These are phyloP conservation scores for Arabidopsis arenosa DNA, from an alignment of 345 rosid species.

Conservation along the genomic window DNA sequence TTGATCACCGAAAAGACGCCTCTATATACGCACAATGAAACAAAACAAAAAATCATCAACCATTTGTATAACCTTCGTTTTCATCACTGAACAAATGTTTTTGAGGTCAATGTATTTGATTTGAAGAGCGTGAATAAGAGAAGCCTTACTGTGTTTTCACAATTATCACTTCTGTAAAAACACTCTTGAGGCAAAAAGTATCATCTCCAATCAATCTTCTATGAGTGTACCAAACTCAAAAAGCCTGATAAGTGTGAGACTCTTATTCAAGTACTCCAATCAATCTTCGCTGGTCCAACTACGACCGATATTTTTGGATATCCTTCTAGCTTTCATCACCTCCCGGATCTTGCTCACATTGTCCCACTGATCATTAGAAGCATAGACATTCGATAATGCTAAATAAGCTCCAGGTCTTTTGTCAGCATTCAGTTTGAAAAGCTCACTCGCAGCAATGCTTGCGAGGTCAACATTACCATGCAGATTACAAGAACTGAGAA, in stretches of 20 bases:
- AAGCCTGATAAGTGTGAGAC: neutral
- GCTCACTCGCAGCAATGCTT: slow-evolving; percentile 68
- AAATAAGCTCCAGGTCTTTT: slow-evolving; percentile 89
- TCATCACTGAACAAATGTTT: slow-evolving; percentile 37
- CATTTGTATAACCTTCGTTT: slow-evolving; percentile 31
- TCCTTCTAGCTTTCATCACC: slow-evolving; percentile 69
- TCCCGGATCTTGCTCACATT: slow-evolving; percentile 69
- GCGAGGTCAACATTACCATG: slow-evolving; percentile 74
- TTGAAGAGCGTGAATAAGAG: slow-evolving; percentile 16
- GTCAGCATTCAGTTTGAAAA: slow-evolving; percentile 68
- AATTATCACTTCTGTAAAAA: neutral
- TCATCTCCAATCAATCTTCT: slow-evolving; percentile 12
- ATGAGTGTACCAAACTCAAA: slow-evolving; percentile 3
- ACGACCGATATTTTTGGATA: slow-evolving; percentile 65
- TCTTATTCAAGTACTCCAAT: neutral
- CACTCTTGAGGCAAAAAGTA: neutral
- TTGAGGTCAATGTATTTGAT: slow-evolving; percentile 15
- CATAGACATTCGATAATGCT: slow-evolving; percentile 76
- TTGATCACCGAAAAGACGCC: neutral
- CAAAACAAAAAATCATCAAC: slow-evolving; percentile 13
- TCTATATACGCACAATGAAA: slow-evolving; percentile 1
- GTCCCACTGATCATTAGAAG: slow-evolving; percentile 90
- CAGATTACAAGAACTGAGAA: slow-evolving; percentile 77
- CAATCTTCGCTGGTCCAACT: slow-evolving; percentile 67
- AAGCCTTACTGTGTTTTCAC: slow-evolving; percentile 11